Evolutionary conservation across 2,329 filamentous ascomycete species (phyloP).

Genomic region (Dothidotthia symphoricarpi): DNA sequence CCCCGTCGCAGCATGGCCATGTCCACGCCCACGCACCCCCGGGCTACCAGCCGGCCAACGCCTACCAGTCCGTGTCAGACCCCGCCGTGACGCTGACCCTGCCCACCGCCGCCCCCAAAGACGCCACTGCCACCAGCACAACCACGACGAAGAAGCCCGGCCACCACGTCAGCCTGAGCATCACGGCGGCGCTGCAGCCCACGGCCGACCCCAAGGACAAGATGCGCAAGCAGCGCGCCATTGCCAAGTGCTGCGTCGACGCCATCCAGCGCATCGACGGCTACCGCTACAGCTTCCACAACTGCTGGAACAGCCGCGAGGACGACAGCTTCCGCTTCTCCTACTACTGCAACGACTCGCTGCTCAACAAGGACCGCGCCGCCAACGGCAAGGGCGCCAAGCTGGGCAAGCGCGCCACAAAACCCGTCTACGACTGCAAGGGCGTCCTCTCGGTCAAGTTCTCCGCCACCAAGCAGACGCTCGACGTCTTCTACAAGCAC

Average conservation of each 20-base stretch:
- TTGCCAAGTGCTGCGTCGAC: conserved; percentile 48
- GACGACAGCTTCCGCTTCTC: conserved; percentile 49
- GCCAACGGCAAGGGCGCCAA: conserved; percentile 46
- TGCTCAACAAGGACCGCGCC: conserved; percentile 52
- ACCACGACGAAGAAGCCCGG: conserved; percentile 13
- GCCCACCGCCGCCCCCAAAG: conserved; percentile 10
- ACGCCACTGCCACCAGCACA: conserved; percentile 1
- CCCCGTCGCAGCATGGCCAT: conserved; percentile 1
- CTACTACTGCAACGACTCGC: conserved; percentile 52
- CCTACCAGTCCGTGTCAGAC: conserved; percentile 28
- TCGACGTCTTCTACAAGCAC: conserved; percentile 50
- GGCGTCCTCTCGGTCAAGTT: conserved; percentile 51
- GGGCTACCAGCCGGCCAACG: conserved; percentile 31
- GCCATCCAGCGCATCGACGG: conserved; percentile 48
- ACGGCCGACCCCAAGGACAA: conserved; percentile 42
- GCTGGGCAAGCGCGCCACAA: conserved; percentile 41
- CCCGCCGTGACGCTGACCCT: conserved; percentile 26
- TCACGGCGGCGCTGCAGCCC: conserved; percentile 37
- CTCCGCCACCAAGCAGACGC: conserved; percentile 42
- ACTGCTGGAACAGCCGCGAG: conserved; percentile 49
- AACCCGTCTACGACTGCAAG: conserved; percentile 52
- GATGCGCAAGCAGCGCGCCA: conserved; percentile 48
- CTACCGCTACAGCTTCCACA: conserved; percentile 52
- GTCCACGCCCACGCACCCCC: conserved; percentile 19
- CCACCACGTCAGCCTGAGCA: conserved; percentile 33